These are phyloP conservation scores for Sclerotinia sclerotiorum DNA, from an alignment of 2,329 filamentous ascomycete genomes.

Conservation along the genomic window DNA sequence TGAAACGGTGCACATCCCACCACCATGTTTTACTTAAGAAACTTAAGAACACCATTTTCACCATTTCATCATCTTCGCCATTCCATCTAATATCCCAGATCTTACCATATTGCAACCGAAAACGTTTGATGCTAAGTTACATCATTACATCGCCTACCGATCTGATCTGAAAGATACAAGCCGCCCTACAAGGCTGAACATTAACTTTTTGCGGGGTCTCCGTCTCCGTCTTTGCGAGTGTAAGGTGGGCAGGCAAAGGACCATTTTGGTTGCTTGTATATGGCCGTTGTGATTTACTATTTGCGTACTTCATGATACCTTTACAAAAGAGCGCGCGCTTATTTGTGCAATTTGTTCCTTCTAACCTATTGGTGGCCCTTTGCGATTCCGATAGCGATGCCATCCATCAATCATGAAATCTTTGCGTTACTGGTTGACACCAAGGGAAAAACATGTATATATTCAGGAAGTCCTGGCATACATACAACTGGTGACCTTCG, in stretches of 20 bases:
- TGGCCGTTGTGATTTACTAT: not conserved
- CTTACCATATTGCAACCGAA: not conserved
- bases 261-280: not conserved
- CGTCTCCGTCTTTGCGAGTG: not conserved
- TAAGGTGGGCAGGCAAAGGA: not conserved
- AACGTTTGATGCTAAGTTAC: constrained; percentile 3
- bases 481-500: no score
- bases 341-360: not conserved
- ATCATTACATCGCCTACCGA: not conserved
- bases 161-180: not conserved
- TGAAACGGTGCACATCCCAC: no score
- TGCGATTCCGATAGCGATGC: not conserved
- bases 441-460: not conserved
- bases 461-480: not conserved
- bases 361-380: not conserved
- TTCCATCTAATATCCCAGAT: not conserved
- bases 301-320: not conserved
- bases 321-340: not conserved
- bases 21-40: not conserved
- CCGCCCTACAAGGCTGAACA: not conserved
- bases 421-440: not conserved
- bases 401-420: not conserved
- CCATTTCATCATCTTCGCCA: not conserved
- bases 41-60: no score
- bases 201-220: not conserved